Evolutionary conservation across 768 basidiomycete genomes (phyloP), one percentile per base, ranked within the genome.

Genomic region (Leccinum arenicola): DNA sequence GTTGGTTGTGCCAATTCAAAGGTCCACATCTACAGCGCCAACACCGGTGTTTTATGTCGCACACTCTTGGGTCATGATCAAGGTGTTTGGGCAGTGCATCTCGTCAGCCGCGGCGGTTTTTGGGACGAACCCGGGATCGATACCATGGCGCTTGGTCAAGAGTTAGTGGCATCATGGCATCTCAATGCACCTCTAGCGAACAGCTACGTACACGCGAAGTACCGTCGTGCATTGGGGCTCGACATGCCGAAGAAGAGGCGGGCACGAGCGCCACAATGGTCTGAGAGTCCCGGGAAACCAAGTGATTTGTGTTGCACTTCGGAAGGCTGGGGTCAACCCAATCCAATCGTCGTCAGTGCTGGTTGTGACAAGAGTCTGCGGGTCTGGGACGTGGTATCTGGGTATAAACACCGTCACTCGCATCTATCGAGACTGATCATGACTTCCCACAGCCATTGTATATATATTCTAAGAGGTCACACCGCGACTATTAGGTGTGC

Each of bases 331-430:
- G 95, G 95, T 0, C 91, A 95, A 69, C 84, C 86, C 2, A 84
- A 85, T 52, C 78, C 92, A 7, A 76, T 97, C 6, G 85, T 96
- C 19, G 89, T 98, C 23, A 94, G 89, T 60, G 95, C 92, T 1
- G 95, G 95, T 5, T 97, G 96, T 66, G 96, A 99, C 69, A 89
- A 95, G 65, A 83, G 84, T 49, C 76, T 99, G n/a, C 80, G 89
- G 36, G 92, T 99, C 0, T 98, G 95, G 95, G 93, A 97, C 68
- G 84, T 89, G 7, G 80, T 83, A 53, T 85, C 90, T 17, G 95
- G 95, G 89, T 95, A 67, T 51, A 85, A 69, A 3, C 17, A 11
- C 17, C 0, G 7, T 29, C 15, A 21, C 15, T 23, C 61, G 25
- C 11, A 1, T 40, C 38, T 55, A 19, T 47, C 25, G 1, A 14